Base-by-base conservation (phyloP, 176 grass and related monocot species). In the Carex myosuroides region DNA sequence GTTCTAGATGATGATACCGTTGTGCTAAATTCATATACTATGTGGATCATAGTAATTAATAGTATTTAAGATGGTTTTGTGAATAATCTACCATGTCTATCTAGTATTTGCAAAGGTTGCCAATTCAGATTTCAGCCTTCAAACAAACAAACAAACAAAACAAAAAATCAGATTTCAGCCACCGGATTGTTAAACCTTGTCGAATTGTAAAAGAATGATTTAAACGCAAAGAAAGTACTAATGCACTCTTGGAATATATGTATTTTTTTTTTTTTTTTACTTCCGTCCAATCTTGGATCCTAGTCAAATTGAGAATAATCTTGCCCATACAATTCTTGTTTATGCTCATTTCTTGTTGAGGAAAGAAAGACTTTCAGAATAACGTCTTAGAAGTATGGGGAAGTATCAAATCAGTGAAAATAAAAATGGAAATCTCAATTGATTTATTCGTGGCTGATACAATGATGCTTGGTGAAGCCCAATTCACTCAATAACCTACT, bases 381-480 rank as follows among this genome's bases (percentile, higher is more conserved):
- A 70, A 39, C 9, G 30, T n/a, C 6, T 9, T 7, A 16, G 13
- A 41, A 18, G 3, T 3, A n/a, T 70, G 66, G n/a, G 32, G 2
- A 39, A 18, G 33, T 41, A n/a, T 17, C 71, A 12, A 54, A 75
- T 54, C 21, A 13, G 4, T 54, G 1, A 54, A 52, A 54, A 26
- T 13, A 53, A 67, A 29, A 4, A 69, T 56, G 16, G 30, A 62
- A 44, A 10, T 55, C 21, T 4, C 35, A 69, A 44, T 67, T 66
- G 60, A 64, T 83, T 83, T 83, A 83, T 83, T 83, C 80, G 29
- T 83, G 22, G 3, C 58, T 2, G 44, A 48, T 53, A 66, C 59
- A 44, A 13, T 16, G 18, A 82, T 29, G 66, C 66, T 32, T 52
- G 60, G 60, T 30, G 39, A 30, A 66, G 11, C 46, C 37, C 44